phyloP scores from a whole-genome alignment of 78 protist genomes.

The Capsaspora owczarzaki region DNA sequence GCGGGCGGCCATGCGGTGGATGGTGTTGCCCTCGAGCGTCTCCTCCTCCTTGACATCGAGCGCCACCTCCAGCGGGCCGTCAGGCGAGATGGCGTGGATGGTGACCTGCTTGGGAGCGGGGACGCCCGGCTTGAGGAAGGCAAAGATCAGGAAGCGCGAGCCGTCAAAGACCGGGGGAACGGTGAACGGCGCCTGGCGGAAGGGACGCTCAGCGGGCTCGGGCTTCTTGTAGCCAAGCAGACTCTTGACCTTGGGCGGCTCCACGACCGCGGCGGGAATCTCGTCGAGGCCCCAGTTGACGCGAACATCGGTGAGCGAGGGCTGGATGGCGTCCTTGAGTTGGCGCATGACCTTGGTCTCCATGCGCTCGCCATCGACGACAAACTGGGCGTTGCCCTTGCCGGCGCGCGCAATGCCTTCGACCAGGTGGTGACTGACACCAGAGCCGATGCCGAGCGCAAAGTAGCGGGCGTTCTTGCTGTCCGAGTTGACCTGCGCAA shows the following conservation, averaged over 20 bases:
- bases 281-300: slow-evolving; percentile 18
- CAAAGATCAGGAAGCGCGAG: slow-evolving; percentile 20
- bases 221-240: slow-evolving; percentile 18
- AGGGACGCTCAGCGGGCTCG: background rate
- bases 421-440: slow-evolving; percentile 53
- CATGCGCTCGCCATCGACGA: slow-evolving; percentile 26
- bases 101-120: background rate
- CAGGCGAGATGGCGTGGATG: background rate
- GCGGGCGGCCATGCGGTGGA: slow-evolving; percentile 49
- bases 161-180: slow-evolving; percentile 38
- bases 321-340: slow-evolving; percentile 39
- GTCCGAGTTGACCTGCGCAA: slow-evolving; percentile 8
- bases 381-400: slow-evolving; percentile 56
- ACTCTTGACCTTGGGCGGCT: background rate
- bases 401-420: slow-evolving; percentile 67
- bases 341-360: slow-evolving; percentile 21
- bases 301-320: slow-evolving; percentile 16
- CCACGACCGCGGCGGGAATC: background rate
- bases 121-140: background rate
- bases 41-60: slow-evolving; percentile 1
- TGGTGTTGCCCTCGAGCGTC: slow-evolving; percentile 3
- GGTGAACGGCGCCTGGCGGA: slow-evolving; percentile 33
- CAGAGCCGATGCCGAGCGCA: slow-evolving; percentile 71
- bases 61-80: slow-evolving; percentile 16
- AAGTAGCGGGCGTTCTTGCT: slow-evolving; percentile 40